These are phyloP conservation scores for Tieghemostelium lacteum DNA, from an alignment of 78 protist genomes.

Conservation along the genomic window DNA sequence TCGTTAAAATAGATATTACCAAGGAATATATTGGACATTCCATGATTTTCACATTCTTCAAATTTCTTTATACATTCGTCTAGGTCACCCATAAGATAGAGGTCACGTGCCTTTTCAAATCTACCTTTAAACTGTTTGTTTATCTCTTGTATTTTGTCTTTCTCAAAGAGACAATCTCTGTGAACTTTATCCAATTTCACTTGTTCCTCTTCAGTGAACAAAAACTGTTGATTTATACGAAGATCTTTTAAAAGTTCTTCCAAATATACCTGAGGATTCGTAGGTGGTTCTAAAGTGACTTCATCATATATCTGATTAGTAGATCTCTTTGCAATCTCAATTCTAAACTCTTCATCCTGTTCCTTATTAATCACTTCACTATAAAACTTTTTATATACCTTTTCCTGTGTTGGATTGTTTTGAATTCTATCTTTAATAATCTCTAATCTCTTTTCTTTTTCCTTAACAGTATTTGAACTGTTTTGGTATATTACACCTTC, in stretches of 20 bases:
- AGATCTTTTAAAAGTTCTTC: neutral
- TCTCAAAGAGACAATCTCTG: neutral
- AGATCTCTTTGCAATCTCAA: neutral
- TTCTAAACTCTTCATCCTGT: neutral
- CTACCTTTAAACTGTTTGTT: neutral
- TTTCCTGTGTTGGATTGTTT: neutral
- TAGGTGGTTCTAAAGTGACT: constrained; percentile 7
- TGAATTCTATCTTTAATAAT: neutral
- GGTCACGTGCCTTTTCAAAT: neutral
- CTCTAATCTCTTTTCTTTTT: neutral
- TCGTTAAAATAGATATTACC: constrained; percentile 46
- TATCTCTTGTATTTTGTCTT: neutral
- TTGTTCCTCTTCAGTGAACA: neutral
- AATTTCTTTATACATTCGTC: neutral
- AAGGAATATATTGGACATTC: constrained; percentile 15
- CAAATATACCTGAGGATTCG: neutral
- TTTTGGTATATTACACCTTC: neutral
- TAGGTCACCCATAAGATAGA: neutral
- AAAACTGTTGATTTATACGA: neutral
- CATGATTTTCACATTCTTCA: neutral
- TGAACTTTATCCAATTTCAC: neutral
- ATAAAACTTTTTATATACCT: too few species aligned
- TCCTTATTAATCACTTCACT: neutral
- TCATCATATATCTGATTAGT: neutral
- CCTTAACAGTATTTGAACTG: neutral